These are phyloP conservation scores for Pseudogymnoascus sp. DNA, from an alignment of 2,329 filamentous ascomycete species.

Conservation along the genomic window DNA sequence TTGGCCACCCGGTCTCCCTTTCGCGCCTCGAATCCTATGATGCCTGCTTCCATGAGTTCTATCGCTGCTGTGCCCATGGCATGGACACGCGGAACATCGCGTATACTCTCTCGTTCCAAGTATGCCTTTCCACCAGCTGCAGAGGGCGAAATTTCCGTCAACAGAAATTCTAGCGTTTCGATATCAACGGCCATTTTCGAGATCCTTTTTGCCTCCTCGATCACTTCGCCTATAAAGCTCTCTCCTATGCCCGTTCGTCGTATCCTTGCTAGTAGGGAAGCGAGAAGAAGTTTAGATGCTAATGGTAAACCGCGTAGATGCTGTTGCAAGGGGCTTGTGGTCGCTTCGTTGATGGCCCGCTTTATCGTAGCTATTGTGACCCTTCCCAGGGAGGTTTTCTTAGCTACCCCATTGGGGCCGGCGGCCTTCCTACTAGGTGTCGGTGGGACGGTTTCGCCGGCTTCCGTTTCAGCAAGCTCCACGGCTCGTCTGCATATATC, in stretches of 20 bases:
- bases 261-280: slow-evolving; percentile 69
- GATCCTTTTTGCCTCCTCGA: slow-evolving; percentile 74
- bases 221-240: slow-evolving; percentile 77
- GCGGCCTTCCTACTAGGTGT: slow-evolving; percentile 53
- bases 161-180: slow-evolving; percentile 52
- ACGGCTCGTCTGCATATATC: slow-evolving; percentile 95
- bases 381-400: slow-evolving; percentile 33
- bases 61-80: slow-evolving; percentile 66
- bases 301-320: slow-evolving; percentile 77
- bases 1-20: slow-evolving; percentile 81
- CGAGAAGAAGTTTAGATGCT: slow-evolving; percentile 74
- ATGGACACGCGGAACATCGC: slow-evolving; percentile 37
- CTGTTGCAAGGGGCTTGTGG: slow-evolving; percentile 83
- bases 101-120: slow-evolving; percentile 21
- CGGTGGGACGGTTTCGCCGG: slow-evolving; percentile 31
- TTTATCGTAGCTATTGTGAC: slow-evolving; percentile 93
- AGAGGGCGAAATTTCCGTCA: slow-evolving; percentile 14
- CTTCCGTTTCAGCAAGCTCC: slow-evolving; percentile 79
- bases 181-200: slow-evolving; percentile 51
- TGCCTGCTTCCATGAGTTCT: slow-evolving; percentile 77
- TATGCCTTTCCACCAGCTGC: background rate
- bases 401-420: slow-evolving; percentile 27
- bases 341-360: slow-evolving; percentile 89
- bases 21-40: slow-evolving; percentile 74
- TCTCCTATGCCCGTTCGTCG: slow-evolving; percentile 79